Evolutionary conservation across 2,329 filamentous ascomycete species (phyloP).

Genomic region (Teratosphaeria viscida): DNA sequence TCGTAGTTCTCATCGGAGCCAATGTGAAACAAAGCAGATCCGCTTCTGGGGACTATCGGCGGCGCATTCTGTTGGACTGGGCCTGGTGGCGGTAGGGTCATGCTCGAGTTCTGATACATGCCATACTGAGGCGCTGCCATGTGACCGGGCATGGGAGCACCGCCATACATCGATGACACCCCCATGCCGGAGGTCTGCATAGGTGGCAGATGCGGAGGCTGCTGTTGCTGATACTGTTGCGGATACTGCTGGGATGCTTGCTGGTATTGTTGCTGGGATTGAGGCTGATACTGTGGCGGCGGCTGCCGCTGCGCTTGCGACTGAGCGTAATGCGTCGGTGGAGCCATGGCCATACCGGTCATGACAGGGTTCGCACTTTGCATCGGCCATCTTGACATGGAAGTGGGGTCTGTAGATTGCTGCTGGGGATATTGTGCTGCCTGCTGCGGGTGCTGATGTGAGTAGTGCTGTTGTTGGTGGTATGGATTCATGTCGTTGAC

Average conservation of each 20-base stretch:
- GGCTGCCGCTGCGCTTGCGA: slow-evolving; percentile 8
- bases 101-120: not conserved
- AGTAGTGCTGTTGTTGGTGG: slow-evolving; percentile 6
- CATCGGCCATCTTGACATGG: not conserved
- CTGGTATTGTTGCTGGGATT: slow-evolving; percentile 6
- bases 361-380: not conserved
- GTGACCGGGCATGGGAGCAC: not conserved
- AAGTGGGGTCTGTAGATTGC: not conserved
- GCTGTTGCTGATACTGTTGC: slow-evolving; percentile 7
- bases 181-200: slow-evolving; percentile 3
- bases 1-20: slow-evolving; percentile 12
- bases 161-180: slow-evolving; percentile 1
- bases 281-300: slow-evolving; percentile 3
- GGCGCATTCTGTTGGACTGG: not conserved
- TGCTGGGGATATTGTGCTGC: not conserved
- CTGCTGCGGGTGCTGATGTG: slow-evolving; percentile 2
- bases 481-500: slow-evolving; percentile 14
- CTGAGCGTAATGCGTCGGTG: slow-evolving; percentile 5
- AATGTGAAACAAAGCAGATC: not conserved
- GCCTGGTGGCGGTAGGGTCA: not conserved
- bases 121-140: not conserved
- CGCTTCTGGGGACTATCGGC: not conserved
- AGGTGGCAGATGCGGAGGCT: slow-evolving; percentile 1
- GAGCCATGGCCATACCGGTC: not conserved
- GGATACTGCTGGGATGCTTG: slow-evolving; percentile 9